Conservation (phyloP, 345 rosid species). For the Salix udensis region DNA sequence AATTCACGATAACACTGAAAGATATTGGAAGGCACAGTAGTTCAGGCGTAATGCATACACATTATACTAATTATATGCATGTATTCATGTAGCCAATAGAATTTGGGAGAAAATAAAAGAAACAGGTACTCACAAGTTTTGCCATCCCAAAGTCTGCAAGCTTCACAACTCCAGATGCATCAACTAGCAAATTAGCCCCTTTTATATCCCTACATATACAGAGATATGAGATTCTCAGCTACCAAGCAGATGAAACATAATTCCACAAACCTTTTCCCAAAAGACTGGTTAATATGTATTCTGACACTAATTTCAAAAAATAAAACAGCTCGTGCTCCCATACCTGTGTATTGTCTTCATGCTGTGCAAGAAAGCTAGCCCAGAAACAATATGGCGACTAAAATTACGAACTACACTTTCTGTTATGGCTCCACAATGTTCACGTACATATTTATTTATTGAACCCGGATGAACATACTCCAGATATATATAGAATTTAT, state of each 20-base stretch:
- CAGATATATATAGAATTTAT: slow-evolving; percentile 78
- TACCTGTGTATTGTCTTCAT: slow-evolving; percentile 94
- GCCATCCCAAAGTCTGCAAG: slow-evolving; percentile 99
- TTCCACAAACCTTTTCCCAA: not conserved
- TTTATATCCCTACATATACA: slow-evolving; percentile 74
- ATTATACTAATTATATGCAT: not conserved
- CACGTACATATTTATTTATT: slow-evolving; percentile 74
- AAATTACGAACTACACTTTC: slow-evolving; percentile 85
- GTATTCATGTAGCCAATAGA: not conserved
- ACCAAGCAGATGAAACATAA: slow-evolving; percentile 6
- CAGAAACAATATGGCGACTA: slow-evolving; percentile 90
- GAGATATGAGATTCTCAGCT: slow-evolving; percentile 13
- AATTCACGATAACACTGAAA: not conserved
- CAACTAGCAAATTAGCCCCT: slow-evolving; percentile 97
- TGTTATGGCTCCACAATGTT: slow-evolving; percentile 89
- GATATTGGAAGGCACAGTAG: not conserved
- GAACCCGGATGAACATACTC: slow-evolving; percentile 99
- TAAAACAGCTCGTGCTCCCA: not conserved
- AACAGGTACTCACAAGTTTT: slow-evolving; percentile 65
- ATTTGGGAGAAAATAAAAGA: not conserved
- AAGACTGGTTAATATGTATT: not conserved
- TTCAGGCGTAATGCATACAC: not conserved
- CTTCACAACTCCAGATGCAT: slow-evolving; percentile 91
- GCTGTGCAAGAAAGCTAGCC: slow-evolving; percentile 82
- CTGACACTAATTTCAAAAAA: slow-evolving; percentile 4